Percentiles rank a stretch among this genome's conserved stretches.
Conservation (phyloP, 2,329 filamentous ascomycete species). For the Talaromyces sp. region DNA sequence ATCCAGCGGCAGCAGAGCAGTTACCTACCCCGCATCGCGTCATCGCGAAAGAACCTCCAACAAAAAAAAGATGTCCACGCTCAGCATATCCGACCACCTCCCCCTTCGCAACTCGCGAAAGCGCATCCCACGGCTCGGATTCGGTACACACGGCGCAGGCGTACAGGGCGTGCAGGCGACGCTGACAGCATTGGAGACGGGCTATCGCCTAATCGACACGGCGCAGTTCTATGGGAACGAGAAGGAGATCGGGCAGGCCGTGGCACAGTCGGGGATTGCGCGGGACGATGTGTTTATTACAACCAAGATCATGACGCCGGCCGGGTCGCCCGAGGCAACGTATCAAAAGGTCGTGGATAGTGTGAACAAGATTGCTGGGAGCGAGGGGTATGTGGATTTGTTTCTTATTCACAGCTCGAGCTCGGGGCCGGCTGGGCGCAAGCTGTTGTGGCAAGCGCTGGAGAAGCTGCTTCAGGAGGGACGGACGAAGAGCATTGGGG, state of each 20-base stretch:
- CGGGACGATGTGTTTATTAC: conserved; percentile 60
- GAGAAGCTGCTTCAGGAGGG: conserved; percentile 58
- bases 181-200: conserved; percentile 49
- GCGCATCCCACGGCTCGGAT: conserved; percentile 62
- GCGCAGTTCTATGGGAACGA: conserved; percentile 70
- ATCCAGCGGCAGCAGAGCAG: neutral
- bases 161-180: conserved; percentile 55
- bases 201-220: conserved; percentile 53
- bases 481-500: conserved; percentile 61
- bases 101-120: conserved; percentile 46
- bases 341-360: conserved; percentile 58
- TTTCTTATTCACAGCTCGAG: conserved; percentile 65
- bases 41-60: neutral
- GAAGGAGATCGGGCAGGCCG: conserved; percentile 58
- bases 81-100: conserved; percentile 45
- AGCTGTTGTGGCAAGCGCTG: conserved; percentile 61
- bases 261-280: conserved; percentile 50
- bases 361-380: conserved; percentile 56
- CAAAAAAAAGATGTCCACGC: conserved; percentile 24
- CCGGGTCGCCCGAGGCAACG: conserved; percentile 51
- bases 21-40: neutral
- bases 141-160: conserved; percentile 63
- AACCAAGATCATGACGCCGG: conserved; percentile 60
- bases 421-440: conserved; percentile 50
- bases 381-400: conserved; percentile 63